A percentile compares a stretch with the other conserved stretches of the same genome.
Evolutionary conservation across 2,329 filamentous ascomycete genomes (phyloP).

Genomic region (Dactylonectria estremocensis): DNA sequence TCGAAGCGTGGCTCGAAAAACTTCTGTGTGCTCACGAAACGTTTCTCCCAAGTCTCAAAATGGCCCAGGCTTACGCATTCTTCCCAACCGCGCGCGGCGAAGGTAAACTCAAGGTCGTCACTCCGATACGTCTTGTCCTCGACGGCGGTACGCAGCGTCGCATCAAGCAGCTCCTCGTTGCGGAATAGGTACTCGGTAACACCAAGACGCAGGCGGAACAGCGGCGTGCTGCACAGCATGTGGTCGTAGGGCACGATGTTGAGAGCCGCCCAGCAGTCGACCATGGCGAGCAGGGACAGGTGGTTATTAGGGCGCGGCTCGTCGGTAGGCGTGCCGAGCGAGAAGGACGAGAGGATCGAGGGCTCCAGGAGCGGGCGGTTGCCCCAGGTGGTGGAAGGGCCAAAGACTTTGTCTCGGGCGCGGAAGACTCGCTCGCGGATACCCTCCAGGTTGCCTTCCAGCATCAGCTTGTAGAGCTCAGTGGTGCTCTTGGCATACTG

Average conservation of each 20-base stretch:
- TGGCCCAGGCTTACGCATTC: slow-evolving; percentile 93
- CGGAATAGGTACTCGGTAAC: slow-evolving; percentile 98
- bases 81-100: slow-evolving; percentile 95
- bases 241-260: slow-evolving; percentile 98
- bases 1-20: slow-evolving; percentile 94
- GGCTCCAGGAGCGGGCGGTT: slow-evolving; percentile 82
- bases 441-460: slow-evolving; percentile 84
- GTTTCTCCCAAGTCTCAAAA: slow-evolving; percentile 92
- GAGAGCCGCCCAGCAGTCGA: slow-evolving; percentile 97
- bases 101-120: slow-evolving; percentile 97
- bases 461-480: slow-evolving; percentile 96
- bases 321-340: slow-evolving; percentile 79
- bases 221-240: slow-evolving; percentile 98
- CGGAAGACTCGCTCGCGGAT: slow-evolving; percentile 78
- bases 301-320: slow-evolving; percentile 88
- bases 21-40: slow-evolving; percentile 89
- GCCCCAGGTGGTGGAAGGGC: slow-evolving; percentile 74
- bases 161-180: slow-evolving; percentile 83
- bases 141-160: slow-evolving; percentile 87
- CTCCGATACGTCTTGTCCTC: slow-evolving; percentile 93
- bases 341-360: slow-evolving; percentile 90
- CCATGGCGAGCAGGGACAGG: slow-evolving; percentile 93
- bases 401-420: slow-evolving; percentile 81
- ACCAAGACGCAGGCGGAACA: slow-evolving; percentile 96
- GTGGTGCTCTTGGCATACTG: slow-evolving; percentile 96